These are phyloP conservation scores for Aspergillus persii DNA, from an alignment of 2,329 filamentous ascomycete genomes.

Conservation along the genomic window DNA sequence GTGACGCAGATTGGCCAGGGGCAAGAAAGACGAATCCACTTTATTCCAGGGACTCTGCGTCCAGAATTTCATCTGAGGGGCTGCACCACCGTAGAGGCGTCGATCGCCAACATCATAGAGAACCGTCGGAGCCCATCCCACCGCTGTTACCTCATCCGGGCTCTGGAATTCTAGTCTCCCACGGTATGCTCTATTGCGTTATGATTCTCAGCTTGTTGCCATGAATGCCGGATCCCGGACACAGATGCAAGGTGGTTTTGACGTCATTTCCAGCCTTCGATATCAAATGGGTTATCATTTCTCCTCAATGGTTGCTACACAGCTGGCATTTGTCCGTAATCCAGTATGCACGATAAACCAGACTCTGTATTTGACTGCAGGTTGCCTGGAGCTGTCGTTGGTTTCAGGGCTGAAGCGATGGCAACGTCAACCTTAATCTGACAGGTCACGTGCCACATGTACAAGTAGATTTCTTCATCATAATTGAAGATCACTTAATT, in stretches of 20 bases:
- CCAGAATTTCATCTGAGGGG: not conserved
- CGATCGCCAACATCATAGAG: not conserved
- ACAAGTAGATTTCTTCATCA: not conserved
- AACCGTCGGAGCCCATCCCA: not conserved
- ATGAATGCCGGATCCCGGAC: not conserved
- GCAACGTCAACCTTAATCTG: not conserved
- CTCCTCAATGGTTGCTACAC: not conserved
- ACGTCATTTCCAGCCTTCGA: not conserved
- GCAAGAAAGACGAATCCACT: slow-evolving; percentile 3
- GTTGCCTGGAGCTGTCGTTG: not conserved
- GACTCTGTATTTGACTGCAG: not conserved
- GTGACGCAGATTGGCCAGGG: not conserved
- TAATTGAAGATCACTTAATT: too few relatives aligned
- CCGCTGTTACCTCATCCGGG: not conserved
- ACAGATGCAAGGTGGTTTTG: not conserved
- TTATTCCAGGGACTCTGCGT: not conserved
- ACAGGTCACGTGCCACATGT: not conserved
- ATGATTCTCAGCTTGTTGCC: not conserved
- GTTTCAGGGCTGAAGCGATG: not conserved
- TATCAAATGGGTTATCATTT: not conserved
- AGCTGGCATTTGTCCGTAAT: not conserved
- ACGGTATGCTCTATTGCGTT: not conserved
- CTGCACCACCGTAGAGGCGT: not conserved
- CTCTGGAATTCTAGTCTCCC: not conserved
- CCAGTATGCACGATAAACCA: not conserved